Evolutionary conservation across 345 rosid species (phyloP).

Genomic region (Syzygium oleosum): DNA sequence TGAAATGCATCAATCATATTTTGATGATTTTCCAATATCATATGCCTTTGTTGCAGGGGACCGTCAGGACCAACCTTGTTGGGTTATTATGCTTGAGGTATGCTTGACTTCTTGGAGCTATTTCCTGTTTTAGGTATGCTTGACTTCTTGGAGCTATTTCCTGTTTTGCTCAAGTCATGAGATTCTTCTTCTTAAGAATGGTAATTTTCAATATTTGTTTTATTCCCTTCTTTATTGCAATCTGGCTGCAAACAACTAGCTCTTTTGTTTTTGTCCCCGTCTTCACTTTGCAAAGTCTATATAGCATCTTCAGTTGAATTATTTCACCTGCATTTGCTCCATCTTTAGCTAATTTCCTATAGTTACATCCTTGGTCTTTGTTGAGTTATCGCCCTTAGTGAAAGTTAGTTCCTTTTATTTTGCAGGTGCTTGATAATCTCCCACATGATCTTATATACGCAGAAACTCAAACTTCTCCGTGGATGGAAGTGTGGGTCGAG

Average conservation of each 20-base stretch:
- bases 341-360: neutral
- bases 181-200: neutral
- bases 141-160: neutral
- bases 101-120: neutral
- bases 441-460: constrained; percentile 88
- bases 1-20: neutral
- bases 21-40: neutral
- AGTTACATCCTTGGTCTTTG: neutral
- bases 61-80: neutral
- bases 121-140: neutral
- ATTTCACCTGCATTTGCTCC: neutral
- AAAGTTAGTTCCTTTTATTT: constrained; percentile 13
- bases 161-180: neutral
- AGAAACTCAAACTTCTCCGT: constrained; percentile 70
- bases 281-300: neutral
- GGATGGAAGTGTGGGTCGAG: constrained; percentile 95
- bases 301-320: neutral
- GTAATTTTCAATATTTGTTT: neutral
- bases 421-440: constrained; percentile 97
- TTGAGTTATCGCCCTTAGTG: constrained; percentile 34
- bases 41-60: neutral
- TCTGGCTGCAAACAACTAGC: neutral
- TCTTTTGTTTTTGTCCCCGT: neutral
- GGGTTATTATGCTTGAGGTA: constrained; percentile 2
- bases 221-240: neutral